A percentile compares a stretch with the other conserved stretches of the same genome.
These are phyloP conservation scores for Ambrosia artemisiifolia DNA, from an alignment of 129 eudicot genomes.

Conservation along the genomic window DNA sequence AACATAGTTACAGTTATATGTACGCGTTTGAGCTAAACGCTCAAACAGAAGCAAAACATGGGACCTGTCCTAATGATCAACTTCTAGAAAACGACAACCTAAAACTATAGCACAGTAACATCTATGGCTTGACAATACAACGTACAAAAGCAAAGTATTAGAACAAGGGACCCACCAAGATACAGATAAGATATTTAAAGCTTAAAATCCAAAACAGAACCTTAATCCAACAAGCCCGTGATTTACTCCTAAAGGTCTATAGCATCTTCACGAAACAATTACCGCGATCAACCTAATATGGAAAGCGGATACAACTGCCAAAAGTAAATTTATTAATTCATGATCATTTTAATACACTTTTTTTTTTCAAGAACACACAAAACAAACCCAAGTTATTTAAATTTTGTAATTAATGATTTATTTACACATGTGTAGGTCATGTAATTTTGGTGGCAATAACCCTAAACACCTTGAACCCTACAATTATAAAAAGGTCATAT, in stretches of 20 bases:
- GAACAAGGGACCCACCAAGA: neutral
- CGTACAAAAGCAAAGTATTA: neutral
- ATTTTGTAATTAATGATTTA: too few relatives aligned
- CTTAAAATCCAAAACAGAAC: neutral
- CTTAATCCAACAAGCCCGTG: neutral
- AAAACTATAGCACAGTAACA: neutral
- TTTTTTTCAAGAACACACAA: too few relatives aligned
- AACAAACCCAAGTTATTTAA: too few relatives aligned
- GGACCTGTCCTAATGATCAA: neutral
- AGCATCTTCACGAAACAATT: constrained; percentile 1
- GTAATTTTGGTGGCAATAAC: too few relatives aligned
- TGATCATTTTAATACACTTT: too few relatives aligned
- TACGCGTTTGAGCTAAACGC: neutral
- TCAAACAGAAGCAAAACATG: neutral
- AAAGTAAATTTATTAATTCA: neutral
- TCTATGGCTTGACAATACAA: neutral
- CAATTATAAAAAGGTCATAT: too few relatives aligned
- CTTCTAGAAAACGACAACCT: neutral
- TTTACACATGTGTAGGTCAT: too few relatives aligned
- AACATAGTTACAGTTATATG: neutral
- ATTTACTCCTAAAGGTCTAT: constrained; percentile 1
- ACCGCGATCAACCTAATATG: neutral
- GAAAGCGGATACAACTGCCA: neutral
- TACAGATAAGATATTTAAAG: neutral
- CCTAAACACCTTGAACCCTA: too few relatives aligned